These are phyloP conservation scores for Cytospora paraplurivora DNA, from an alignment of 2,329 filamentous ascomycete species.

Conservation along the genomic window DNA sequence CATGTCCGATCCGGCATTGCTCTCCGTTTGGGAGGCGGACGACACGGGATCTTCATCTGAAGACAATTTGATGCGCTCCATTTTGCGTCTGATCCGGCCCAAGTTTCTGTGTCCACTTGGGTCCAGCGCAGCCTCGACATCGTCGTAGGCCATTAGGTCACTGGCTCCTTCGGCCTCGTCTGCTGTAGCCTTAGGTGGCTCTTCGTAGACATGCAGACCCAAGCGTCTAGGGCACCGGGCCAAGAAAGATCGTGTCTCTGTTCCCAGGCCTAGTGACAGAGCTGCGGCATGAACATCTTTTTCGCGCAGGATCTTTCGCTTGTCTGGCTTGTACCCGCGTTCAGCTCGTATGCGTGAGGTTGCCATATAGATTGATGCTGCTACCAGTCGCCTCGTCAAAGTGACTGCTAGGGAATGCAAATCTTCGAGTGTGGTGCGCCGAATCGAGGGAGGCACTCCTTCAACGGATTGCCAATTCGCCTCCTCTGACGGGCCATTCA, in stretches of 20 bases:
- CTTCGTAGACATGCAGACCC: conserved; percentile 49
- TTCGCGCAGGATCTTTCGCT: conserved; percentile 40
- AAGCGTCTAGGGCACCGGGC: conserved; percentile 51
- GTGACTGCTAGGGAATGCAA: conserved; percentile 69
- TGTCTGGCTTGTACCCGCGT: conserved; percentile 34
- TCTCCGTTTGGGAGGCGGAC: conserved; percentile 3
- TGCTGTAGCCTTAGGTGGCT: conserved; percentile 33
- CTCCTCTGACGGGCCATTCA: conserved; percentile 66
- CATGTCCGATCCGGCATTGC: conserved; percentile 11
- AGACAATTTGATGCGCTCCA: conserved; percentile 10
- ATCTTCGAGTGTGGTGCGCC: conserved; percentile 74
- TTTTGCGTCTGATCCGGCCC: conserved; percentile 7
- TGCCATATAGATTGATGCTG: conserved; percentile 70
- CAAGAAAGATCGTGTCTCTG: conserved; percentile 49
- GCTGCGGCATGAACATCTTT: conserved; percentile 54
- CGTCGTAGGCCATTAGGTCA: conserved; percentile 45
- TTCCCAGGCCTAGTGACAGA: conserved; percentile 48
- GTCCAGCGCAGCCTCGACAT: conserved; percentile 46
- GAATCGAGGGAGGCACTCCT: conserved; percentile 66
- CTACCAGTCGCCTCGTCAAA: conserved; percentile 70
- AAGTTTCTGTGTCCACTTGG: conserved; percentile 19
- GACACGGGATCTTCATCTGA: conserved; percentile 12
- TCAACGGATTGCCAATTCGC: conserved; percentile 69
- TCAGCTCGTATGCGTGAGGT: conserved; percentile 65
- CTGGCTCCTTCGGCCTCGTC: conserved; percentile 34